Conservation (phyloP, 1,284 basidiomycete species). For the Ustilago loliicola region DNA sequence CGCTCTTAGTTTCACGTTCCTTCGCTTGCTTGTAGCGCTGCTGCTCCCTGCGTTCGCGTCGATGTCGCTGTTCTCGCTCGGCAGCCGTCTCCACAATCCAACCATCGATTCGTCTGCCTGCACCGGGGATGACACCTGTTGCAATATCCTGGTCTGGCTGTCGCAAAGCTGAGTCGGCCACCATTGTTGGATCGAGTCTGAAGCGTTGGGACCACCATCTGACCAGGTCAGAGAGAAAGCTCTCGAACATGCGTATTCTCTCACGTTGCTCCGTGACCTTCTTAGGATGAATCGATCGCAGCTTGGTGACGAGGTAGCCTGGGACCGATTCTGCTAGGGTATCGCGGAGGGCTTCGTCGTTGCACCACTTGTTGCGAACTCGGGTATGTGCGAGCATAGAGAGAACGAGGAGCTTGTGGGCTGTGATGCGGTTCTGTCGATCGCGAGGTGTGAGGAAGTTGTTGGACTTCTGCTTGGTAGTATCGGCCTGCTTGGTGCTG, state of each 20-base stretch:
- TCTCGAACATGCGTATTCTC: conserved; percentile 68
- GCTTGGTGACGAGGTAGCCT: conserved; percentile 57
- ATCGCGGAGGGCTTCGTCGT: conserved; percentile 81
- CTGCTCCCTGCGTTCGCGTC: conserved; percentile 44
- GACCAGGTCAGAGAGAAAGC: conserved; percentile 64
- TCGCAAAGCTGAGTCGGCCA: conserved; percentile 60
- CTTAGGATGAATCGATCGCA: conserved; percentile 65
- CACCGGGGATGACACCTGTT: conserved; percentile 48
- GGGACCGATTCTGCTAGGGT: conserved; percentile 60
- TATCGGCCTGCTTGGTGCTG: conserved; percentile 28
- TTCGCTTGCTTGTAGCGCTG: conserved; percentile 30
- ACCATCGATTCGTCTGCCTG: conserved; percentile 62
- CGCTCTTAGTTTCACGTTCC: conserved; percentile 15
- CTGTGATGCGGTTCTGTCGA: conserved; percentile 59
- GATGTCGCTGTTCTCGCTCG: conserved; percentile 61
- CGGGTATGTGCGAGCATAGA: conserved; percentile 81
- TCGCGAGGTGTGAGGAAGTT: conserved; percentile 64
- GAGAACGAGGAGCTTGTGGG: conserved; percentile 72
- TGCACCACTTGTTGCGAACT: conserved; percentile 86
- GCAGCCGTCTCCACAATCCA: conserved; percentile 65
- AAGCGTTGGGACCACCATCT: conserved; percentile 66
- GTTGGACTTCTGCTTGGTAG: conserved; percentile 45
- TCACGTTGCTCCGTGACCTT: conserved; percentile 64
- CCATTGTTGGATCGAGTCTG: conserved; percentile 56
- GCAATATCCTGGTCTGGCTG: conserved; percentile 64